Base-by-base conservation (phyloP, 2,329 filamentous ascomycete genomes). In the Beauveria rudraprayagi region DNA sequence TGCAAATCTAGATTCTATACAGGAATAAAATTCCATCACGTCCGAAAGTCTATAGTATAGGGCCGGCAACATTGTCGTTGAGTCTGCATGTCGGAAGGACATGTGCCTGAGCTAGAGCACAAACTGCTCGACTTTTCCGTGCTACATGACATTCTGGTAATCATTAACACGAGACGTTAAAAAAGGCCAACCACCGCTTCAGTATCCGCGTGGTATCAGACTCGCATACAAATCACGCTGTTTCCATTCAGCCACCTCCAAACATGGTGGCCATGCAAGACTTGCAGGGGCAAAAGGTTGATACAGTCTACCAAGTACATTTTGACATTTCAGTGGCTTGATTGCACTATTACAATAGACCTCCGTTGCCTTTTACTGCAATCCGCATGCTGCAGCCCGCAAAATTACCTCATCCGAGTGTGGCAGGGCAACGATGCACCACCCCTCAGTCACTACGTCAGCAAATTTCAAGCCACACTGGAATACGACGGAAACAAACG, bases 351-450 rank as follows among this genome's bases (percentile, higher is more conserved):
- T 14, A 0, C 30, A 34, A 5, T 34, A 6, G 8, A 37, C 30
- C 1, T 8, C 7, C 4, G 14, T 14, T 19, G 7, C 14, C 14
- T 37, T 28, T n/a, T 9, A 24, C 17, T n/a, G 19, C 9, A 24
- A 52, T 19, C 9, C 1, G 14, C 28, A 30, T 47, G 41, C 7
- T 19, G 40, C 19, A 53, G 22, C 40, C 26, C 19, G 57, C 40
- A 37, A 17, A 46, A 60, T 53, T 53, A 54, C 57, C 57, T 60
- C 57, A 60, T 60, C 50, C 26, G 11, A 40, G 34, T 24, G 48
- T 53, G 47, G 48, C 40, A 43, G 53, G 10, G 56, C 26, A 60
- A 24, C 44, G 22, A 60, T 28, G 48, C 57, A 37, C 28, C 28
- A 28, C 57, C 57, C 28, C 57, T n/a, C n/a, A n/a, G n/a, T 60